These are phyloP conservation scores for Fusarium redolens DNA, from an alignment of 2,329 filamentous ascomycete genomes.

Conservation along the genomic window DNA sequence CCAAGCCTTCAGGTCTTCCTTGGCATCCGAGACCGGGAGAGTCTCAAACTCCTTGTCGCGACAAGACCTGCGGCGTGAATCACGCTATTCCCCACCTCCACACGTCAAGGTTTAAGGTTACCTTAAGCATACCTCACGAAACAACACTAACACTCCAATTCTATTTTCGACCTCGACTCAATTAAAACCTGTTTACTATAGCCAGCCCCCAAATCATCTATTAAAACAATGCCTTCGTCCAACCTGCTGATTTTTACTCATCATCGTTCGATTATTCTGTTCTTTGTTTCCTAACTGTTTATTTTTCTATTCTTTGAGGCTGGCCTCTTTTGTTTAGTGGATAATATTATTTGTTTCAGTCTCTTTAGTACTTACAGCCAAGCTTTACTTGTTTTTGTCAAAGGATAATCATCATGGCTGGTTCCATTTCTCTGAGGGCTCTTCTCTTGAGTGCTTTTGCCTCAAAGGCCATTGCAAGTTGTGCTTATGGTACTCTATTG, in stretches of 20 bases:
- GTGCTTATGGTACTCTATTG: slow-evolving; percentile 54
- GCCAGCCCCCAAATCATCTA: background rate
- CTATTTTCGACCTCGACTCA: background rate
- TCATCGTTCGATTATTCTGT: slow-evolving; percentile 30
- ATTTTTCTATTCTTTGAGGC: slow-evolving; percentile 20
- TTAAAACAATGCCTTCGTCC: slow-evolving; percentile 14
- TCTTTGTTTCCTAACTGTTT: background rate
- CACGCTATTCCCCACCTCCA: background rate
- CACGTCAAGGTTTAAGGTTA: slow-evolving; percentile 19
- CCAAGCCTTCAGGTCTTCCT: background rate
- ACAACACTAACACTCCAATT: background rate
- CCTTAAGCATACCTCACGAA: slow-evolving; percentile 10
- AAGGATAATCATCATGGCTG: slow-evolving; percentile 18
- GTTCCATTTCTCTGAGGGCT: slow-evolving; percentile 9
- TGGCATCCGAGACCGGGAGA: slow-evolving; percentile 9
- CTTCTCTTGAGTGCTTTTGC: slow-evolving; percentile 31
- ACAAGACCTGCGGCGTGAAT: slow-evolving; percentile 6
- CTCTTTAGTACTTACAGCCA: background rate
- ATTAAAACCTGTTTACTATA: background rate
- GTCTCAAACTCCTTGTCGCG: slow-evolving; percentile 1
- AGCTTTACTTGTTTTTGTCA: background rate
- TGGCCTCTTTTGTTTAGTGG: slow-evolving; percentile 18
- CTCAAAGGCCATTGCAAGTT: slow-evolving; percentile 48
- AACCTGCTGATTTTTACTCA: slow-evolving; percentile 27
- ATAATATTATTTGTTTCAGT: slow-evolving; percentile 17